phyloP scores from a whole-genome alignment of 1,284 basidiomycete species.

The Microbotryum scabiosae region DNA sequence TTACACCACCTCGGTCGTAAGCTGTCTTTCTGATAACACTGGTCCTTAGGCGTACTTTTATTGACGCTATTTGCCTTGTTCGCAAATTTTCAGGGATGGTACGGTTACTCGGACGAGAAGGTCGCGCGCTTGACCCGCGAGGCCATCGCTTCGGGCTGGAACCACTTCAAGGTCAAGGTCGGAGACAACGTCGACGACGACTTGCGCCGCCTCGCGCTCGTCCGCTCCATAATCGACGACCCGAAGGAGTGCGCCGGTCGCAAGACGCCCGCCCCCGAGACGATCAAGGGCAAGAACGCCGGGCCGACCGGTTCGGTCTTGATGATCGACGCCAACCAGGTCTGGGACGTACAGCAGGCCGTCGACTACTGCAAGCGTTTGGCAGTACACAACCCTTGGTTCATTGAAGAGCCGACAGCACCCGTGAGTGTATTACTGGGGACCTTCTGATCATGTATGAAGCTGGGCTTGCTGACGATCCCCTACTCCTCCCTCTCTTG shows the following conservation, averaged over 20 bases:
- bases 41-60: conserved; percentile 47
- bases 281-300: conserved; percentile 73
- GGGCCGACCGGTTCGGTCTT: conserved; percentile 85
- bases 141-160: conserved; percentile 50
- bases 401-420: conserved; percentile 91
- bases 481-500: too few species aligned
- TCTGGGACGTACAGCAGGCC: conserved; percentile 89
- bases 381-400: conserved; percentile 84
- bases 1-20: conserved; percentile 78
- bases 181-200: conserved; percentile 74
- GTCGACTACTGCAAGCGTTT: conserved; percentile 82
- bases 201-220: conserved; percentile 73
- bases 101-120: conserved; percentile 77
- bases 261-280: conserved; percentile 21
- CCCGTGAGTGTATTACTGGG: conserved; percentile 41
- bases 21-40: background rate
- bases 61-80: background rate
- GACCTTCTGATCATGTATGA: background rate
- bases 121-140: conserved; percentile 70
- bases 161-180: conserved; percentile 57
- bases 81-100: conserved; percentile 40
- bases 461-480: background rate
- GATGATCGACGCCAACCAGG: conserved; percentile 90
- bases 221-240: conserved; percentile 89
- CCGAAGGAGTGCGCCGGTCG: conserved; percentile 46